Conservation (phyloP, 192 early-diverging fungal species). For the Backusella macrospora region DNA sequence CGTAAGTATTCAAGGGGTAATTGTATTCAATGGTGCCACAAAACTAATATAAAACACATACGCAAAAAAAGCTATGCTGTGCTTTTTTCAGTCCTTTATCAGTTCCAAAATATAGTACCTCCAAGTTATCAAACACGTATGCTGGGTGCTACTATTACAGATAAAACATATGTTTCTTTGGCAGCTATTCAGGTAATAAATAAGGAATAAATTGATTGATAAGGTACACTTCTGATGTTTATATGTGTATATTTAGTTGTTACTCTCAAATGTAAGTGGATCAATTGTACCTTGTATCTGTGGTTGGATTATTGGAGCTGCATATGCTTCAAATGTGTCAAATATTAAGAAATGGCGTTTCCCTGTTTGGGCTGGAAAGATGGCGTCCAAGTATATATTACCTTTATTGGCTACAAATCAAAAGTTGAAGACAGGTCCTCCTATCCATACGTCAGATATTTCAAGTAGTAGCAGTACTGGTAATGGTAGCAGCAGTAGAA, state of each 20-base stretch:
- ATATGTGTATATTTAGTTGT: slow-evolving; percentile 35
- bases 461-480: neutral
- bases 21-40: neutral
- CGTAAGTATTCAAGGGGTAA: slow-evolving; percentile 39
- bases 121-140: slow-evolving; percentile 44
- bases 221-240: neutral
- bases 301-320: slow-evolving; percentile 48
- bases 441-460: neutral
- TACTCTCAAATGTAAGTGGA: slow-evolving; percentile 39
- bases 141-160: slow-evolving; percentile 45
- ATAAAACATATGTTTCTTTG: slow-evolving; percentile 52
- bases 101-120: slow-evolving; percentile 54
- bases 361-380: slow-evolving; percentile 40
- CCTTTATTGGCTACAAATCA: slow-evolving; percentile 47
- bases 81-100: slow-evolving; percentile 56
- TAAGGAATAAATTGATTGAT: neutral
- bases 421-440: slow-evolving; percentile 35
- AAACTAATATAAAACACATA: neutral
- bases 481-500: neutral
- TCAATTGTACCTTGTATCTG: slow-evolving; percentile 45
- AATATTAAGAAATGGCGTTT: slow-evolving; percentile 55
- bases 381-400: slow-evolving; percentile 45
- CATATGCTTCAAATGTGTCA: slow-evolving; percentile 48
- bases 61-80: slow-evolving; percentile 43
- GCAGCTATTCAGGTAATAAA: slow-evolving; percentile 45